Conservation (phyloP, 1,139 yeast species). For the Blastobotrys niveus region DNA sequence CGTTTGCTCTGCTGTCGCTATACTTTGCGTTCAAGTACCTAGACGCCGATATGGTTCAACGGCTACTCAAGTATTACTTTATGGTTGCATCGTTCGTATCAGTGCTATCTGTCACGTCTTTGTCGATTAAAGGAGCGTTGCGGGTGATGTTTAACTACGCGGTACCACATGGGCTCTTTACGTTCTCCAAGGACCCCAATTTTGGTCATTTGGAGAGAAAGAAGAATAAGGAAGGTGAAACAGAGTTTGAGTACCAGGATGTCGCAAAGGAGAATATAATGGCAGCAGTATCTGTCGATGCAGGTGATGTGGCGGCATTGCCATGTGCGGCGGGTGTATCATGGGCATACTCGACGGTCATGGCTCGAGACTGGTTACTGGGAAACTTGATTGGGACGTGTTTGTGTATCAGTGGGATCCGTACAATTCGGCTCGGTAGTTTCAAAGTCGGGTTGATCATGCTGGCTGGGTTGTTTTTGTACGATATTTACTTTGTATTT, state of each 20-base stretch:
- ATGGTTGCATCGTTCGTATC: conserved; percentile 31
- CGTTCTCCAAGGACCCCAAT: conserved; percentile 33
- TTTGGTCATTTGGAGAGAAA: conserved; percentile 11
- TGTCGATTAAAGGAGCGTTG: conserved; percentile 24
- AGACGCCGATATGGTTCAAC: conserved; percentile 31
- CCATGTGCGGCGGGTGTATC: conserved; percentile 23
- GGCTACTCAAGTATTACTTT: conserved; percentile 34
- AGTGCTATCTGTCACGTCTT: conserved; percentile 26
- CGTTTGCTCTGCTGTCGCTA: conserved; percentile 35
- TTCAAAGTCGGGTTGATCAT: conserved; percentile 45
- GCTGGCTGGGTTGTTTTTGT: conserved; percentile 48
- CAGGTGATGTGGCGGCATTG: conserved; percentile 24
- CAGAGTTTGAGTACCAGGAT: background rate
- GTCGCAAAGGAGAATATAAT: conserved; percentile 3
- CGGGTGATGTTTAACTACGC: conserved; percentile 27
- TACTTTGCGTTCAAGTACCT: conserved; percentile 37
- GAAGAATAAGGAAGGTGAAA: background rate
- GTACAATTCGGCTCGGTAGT: conserved; percentile 28
- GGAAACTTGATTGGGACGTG: conserved; percentile 13
- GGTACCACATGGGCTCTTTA: conserved; percentile 31
- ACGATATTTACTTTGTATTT: conserved; percentile 65
- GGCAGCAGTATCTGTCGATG: conserved; percentile 12
- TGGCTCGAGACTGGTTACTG: conserved; percentile 14
- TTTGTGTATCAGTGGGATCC: conserved; percentile 12
- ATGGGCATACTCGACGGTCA: conserved; percentile 7